Evolutionary conservation across 2,329 filamentous ascomycete species (phyloP), one percentile per base, ranked within the genome.

Genomic region (Venturia carpophila): DNA sequence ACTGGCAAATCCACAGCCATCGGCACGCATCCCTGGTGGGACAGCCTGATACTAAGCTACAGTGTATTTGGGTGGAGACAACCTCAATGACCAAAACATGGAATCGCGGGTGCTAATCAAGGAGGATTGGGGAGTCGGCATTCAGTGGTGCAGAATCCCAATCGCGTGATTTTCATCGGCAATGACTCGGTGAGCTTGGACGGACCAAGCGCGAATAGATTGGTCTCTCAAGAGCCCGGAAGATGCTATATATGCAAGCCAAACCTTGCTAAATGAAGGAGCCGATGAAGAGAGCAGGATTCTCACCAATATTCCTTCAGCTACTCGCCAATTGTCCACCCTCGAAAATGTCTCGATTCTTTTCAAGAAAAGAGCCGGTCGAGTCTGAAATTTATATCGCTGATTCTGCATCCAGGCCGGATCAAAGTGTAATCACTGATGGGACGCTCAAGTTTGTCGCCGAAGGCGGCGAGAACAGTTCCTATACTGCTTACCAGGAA

Each of bases 401-500:
- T 19, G 62, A 60, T 60, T n/a, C 34, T 0, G 15, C 10, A 19
- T 37, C 61, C 15, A 5, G 2, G 13, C 21, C n/a, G n/a, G 49
- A 55, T 34, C 21, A 17, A 13, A 49, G 24, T 49, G 42, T 65
- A 19, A 56, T 73, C 43, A 68, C 67, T 3, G 75, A 78, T 66
- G 79, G 79, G 3, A 74, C 75, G 63, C 72, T 80, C 19, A 74
- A 78, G 11, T 82, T 77, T 67, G 75, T 77, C 13, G 70, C 71
- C 67, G 77, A 73, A 67, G 73, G 73, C 67, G 80, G 78, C 0
- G 80, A 78, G 3, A 87, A 87, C 68, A 79, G 77, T 19, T 75
- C 79, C 5, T 73, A 77, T 60, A 73, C 77, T 1, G 79, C 81
- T 0, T 86, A 85, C 68, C 84, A 87, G 69, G 85, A 87, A 70